phyloP scores from a whole-genome alignment of 2,329 filamentous ascomycete genomes.

The Trichoderma brevicompactum region DNA sequence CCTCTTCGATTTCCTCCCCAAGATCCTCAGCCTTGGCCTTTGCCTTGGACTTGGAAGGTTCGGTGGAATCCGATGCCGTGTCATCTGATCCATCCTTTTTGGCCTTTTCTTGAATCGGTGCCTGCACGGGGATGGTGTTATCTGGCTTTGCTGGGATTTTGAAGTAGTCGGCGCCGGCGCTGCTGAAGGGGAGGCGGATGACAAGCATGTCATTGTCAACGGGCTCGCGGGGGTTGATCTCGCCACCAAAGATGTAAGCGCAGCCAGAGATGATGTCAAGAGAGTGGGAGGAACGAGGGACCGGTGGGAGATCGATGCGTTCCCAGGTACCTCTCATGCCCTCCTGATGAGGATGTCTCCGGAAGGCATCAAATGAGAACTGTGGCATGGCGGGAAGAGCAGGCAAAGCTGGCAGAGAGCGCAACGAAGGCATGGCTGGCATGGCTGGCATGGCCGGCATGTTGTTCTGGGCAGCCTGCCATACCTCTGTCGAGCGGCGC shows the following conservation, averaged over 20 bases:
- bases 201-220: constrained; percentile 75
- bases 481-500: constrained; percentile 59
- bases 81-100: constrained; percentile 46
- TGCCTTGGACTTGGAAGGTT: constrained; percentile 31
- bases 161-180: constrained; percentile 63
- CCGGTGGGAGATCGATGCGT: constrained; percentile 56
- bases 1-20: constrained; percentile 14
- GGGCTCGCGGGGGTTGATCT: constrained; percentile 66
- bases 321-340: constrained; percentile 64
- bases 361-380: constrained; percentile 18
- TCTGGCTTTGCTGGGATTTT: constrained; percentile 57
- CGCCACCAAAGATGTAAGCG: constrained; percentile 77
- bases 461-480: constrained; percentile 55
- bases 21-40: constrained; percentile 16
- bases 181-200: constrained; percentile 63
- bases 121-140: constrained; percentile 37
- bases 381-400: constrained; percentile 36
- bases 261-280: constrained; percentile 62
- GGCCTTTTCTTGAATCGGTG: constrained; percentile 39
- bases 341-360: constrained; percentile 31
- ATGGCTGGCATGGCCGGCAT: constrained; percentile 35
- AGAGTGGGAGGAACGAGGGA: constrained; percentile 76
- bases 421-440: constrained; percentile 38
- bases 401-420: constrained; percentile 3
- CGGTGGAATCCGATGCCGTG: constrained; percentile 41